A percentile compares a stretch with the other conserved stretches of the same genome.
These are phyloP conservation scores for Ilyonectria robusta DNA, from an alignment of 2,329 filamentous ascomycete genomes.

Conservation along the genomic window DNA sequence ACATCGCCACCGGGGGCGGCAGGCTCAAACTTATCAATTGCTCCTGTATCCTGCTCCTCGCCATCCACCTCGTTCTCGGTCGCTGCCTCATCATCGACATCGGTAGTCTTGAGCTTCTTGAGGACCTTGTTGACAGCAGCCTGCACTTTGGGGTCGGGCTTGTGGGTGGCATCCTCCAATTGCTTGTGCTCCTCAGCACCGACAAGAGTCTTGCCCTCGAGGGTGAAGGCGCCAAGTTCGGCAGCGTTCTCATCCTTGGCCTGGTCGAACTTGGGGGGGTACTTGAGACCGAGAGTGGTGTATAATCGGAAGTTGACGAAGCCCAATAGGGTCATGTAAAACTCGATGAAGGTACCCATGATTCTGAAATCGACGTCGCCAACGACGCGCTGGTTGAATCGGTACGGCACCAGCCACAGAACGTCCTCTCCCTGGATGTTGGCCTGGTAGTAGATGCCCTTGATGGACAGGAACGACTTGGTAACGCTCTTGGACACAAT, in stretches of 20 bases:
- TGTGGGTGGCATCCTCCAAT: conserved; percentile 62
- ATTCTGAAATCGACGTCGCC: conserved; percentile 98
- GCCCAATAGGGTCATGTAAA: conserved; percentile 95
- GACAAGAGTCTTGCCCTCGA: conserved; percentile 80
- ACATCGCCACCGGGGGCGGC: conserved; percentile 87
- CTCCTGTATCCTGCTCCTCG: conserved; percentile 67
- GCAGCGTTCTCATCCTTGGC: conserved; percentile 90
- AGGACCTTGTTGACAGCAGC: conserved; percentile 79
- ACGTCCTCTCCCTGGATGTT: conserved; percentile 98
- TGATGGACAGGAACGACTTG: conserved; percentile 98
- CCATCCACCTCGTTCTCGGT: conserved; percentile 59
- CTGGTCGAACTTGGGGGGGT: conserved; percentile 93
- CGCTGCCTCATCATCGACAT: conserved; percentile 59
- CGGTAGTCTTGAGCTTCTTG: conserved; percentile 73
- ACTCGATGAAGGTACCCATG: conserved; percentile 99
- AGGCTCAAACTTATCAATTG: conserved; percentile 93
- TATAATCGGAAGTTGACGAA: conserved; percentile 98
- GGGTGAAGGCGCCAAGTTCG: conserved; percentile 90
- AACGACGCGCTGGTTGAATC: conserved; percentile 95
- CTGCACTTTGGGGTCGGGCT: conserved; percentile 74
- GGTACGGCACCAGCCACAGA: conserved; percentile 96
- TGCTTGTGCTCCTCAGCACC: conserved; percentile 69
- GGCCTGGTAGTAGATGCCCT: conserved; percentile 99
- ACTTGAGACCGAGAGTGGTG: conserved; percentile 90
- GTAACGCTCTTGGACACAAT: conserved; percentile 92